Percentiles rank a stretch among this genome's conserved stretches.
Conservation (phyloP, 2,329 filamentous ascomycete species). For the Diaporthe sp. region DNA sequence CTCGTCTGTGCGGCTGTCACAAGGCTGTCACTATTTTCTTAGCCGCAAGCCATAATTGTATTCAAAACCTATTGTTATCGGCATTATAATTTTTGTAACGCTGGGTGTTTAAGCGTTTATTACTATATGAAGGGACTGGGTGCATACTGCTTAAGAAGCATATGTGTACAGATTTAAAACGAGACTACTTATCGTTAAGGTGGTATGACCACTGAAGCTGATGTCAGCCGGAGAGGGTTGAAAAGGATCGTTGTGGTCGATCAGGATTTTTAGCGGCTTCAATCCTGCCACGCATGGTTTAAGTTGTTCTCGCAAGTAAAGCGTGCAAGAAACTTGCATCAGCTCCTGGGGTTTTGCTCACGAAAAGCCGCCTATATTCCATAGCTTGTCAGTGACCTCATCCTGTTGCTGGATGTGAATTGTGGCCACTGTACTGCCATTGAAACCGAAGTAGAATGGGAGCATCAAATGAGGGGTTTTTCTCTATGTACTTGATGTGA, state of each 20-base stretch:
- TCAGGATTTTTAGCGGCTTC: not conserved
- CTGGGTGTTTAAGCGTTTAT: too few relatives aligned
- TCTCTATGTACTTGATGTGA: not conserved
- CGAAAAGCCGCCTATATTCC: not conserved
- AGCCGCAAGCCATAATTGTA: too few relatives aligned
- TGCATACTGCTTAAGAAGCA: too few relatives aligned
- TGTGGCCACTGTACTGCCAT: not conserved
- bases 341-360: not conserved
- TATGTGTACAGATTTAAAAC: too few relatives aligned
- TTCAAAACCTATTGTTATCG: too few relatives aligned
- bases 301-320: not conserved
- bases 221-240: too few relatives aligned
- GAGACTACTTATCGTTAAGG: not conserved
- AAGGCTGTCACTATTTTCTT: too few relatives aligned
- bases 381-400: not conserved
- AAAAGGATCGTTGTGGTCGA: not conserved
- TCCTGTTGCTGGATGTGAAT: too few relatives aligned
- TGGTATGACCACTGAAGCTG: not conserved
- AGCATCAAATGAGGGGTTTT: too few relatives aligned
- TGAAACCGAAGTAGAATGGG: not conserved
- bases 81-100: too few relatives aligned
- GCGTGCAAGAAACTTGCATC: not conserved
- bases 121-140: too few relatives aligned
- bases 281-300: not conserved
- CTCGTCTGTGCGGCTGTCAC: too few relatives aligned